phyloP scores from a whole-genome alignment of 345 rosid species.

The Sonneratia caseolaris region DNA sequence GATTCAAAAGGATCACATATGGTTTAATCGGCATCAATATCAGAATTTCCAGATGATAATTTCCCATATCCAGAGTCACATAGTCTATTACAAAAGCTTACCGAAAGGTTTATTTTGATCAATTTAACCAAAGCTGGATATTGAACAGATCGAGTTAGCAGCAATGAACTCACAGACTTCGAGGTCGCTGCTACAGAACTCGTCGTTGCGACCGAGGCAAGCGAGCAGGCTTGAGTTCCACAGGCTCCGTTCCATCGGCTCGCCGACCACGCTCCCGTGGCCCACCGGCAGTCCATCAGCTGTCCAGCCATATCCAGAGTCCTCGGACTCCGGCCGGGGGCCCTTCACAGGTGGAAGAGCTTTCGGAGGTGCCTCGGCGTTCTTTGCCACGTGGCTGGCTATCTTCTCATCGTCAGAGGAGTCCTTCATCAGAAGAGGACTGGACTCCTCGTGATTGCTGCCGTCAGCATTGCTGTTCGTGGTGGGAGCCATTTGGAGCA shows the following conservation, averaged over 20 bases:
- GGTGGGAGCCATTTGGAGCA: conserved; percentile 32
- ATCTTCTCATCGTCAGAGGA: conserved; percentile 25
- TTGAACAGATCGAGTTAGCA: background rate
- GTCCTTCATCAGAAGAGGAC: conserved; percentile 53
- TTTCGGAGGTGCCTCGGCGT: background rate
- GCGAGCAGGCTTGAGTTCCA: conserved; percentile 66
- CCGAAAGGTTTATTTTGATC: background rate
- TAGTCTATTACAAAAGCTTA: background rate
- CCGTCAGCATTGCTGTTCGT: conserved; percentile 5
- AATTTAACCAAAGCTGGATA: background rate
- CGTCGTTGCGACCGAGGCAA: conserved; percentile 84
- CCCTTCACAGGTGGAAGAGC: conserved; percentile 10
- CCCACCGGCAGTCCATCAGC: conserved; percentile 71
- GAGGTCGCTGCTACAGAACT: conserved; percentile 95
- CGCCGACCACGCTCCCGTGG: conserved; percentile 80
- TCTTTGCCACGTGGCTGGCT: conserved; percentile 12
- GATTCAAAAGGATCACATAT: background rate
- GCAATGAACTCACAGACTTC: conserved; percentile 77
- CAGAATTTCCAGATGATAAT: background rate
- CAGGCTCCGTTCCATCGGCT: conserved; percentile 60
- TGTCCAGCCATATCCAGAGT: conserved; percentile 50
- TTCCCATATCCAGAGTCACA: background rate
- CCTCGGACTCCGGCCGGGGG: background rate
- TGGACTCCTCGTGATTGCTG: conserved; percentile 42
- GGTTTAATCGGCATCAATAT: background rate